Percentiles rank a stretch among this genome's conserved stretches.
Evolutionary conservation across 2,329 filamentous ascomycete genomes (phyloP).

Genomic region (Alternaria sp.): DNA sequence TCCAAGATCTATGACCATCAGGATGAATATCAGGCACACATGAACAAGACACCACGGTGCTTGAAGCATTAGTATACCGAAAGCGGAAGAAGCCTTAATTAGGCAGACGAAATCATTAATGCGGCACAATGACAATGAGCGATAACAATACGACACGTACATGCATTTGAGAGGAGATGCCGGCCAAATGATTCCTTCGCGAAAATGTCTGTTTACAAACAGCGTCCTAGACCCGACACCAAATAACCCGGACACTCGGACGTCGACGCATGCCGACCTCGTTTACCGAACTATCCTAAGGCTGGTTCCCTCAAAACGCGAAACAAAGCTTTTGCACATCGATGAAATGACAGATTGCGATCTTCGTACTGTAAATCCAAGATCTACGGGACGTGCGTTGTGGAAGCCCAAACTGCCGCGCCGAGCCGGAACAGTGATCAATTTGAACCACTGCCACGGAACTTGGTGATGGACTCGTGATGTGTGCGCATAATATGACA

Average conservation of each 20-base stretch:
- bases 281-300: not conserved
- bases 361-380: not conserved
- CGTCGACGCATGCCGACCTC: not conserved
- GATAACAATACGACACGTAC: no score
- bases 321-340: slow-evolving; percentile 1
- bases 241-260: not conserved
- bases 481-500: not conserved
- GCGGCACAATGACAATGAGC: not conserved
- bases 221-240: not conserved
- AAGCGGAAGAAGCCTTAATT: not conserved
- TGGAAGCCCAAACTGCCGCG: slow-evolving; percentile 5
- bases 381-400: slow-evolving; percentile 4
- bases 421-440: slow-evolving; percentile 3
- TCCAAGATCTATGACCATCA: not conserved
- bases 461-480: not conserved
- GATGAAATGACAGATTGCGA: not conserved
- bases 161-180: no score
- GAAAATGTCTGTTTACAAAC: not conserved
- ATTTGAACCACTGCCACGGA: slow-evolving; percentile 1
- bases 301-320: not conserved
- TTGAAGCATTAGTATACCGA: not conserved
- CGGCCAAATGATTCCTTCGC: not conserved
- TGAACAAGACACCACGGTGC: not conserved
- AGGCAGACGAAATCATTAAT: not conserved
- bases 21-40: not conserved